Percentiles rank a stretch among this genome's conserved stretches.
Evolutionary conservation across 2,329 filamentous ascomycete genomes (phyloP).

Genomic region (Sporothrix inflata): DNA sequence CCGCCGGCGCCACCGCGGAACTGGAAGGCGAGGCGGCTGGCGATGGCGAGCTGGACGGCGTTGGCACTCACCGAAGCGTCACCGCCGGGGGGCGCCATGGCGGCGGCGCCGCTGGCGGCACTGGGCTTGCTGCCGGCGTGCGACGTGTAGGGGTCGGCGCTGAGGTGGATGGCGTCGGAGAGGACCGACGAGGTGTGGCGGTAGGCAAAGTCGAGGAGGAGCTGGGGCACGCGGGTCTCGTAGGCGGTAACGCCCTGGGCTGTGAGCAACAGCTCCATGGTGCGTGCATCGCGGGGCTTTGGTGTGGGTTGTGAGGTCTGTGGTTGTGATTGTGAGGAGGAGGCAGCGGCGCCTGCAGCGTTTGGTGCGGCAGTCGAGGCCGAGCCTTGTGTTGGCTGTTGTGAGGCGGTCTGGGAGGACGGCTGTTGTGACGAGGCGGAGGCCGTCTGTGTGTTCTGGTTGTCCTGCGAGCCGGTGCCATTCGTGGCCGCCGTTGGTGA

Average conservation of each 20-base stretch:
- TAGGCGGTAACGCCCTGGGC: constrained; percentile 79
- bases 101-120: constrained; percentile 53
- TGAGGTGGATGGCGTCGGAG: constrained; percentile 70
- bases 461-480: constrained; percentile 27
- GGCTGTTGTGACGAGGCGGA: constrained; percentile 30
- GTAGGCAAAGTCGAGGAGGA: constrained; percentile 86
- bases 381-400: constrained; percentile 22
- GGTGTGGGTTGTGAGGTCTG: constrained; percentile 46
- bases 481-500: constrained; percentile 40
- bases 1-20: constrained; percentile 61
- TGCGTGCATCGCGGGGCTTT: constrained; percentile 75
- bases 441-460: constrained; percentile 31
- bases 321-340: constrained; percentile 17
- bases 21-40: constrained; percentile 68
- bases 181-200: constrained; percentile 75
- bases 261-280: constrained; percentile 78
- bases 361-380: constrained; percentile 5
- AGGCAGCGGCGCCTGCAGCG: constrained; percentile 5
- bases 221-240: constrained; percentile 79
- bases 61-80: constrained; percentile 65
- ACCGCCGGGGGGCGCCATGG: constrained; percentile 49
- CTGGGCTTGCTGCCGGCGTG: constrained; percentile 59
- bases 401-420: not conserved
- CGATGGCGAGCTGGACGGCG: constrained; percentile 73
- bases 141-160: constrained; percentile 67